These are phyloP conservation scores for Aleurites moluccanus DNA, from an alignment of 441 rosid genomes.

Conservation along the genomic window DNA sequence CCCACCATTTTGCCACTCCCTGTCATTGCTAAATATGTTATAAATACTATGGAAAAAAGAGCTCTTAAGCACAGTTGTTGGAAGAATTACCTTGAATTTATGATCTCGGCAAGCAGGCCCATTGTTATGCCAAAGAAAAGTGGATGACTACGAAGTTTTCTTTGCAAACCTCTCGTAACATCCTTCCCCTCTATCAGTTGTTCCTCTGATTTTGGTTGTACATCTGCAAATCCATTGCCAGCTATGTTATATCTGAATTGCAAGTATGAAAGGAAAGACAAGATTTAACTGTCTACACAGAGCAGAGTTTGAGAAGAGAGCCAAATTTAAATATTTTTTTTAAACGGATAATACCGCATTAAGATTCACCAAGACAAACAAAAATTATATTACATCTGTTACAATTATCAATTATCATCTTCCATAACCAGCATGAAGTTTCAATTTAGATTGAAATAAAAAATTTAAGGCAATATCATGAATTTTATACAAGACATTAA, in stretches of 20 bases:
- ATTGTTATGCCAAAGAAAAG: conserved; percentile 91
- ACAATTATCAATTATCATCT: conserved; percentile 1
- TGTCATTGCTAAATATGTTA: neutral
- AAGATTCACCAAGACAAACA: neutral
- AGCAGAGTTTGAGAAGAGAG: conserved; percentile 2
- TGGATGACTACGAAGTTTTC: conserved; percentile 77
- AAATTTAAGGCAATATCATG: neutral
- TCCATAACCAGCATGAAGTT: neutral
- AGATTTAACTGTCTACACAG: neutral
- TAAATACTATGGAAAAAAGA: neutral
- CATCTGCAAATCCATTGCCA: conserved; percentile 52
- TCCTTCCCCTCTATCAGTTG: conserved; percentile 35
- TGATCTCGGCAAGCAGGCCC: conserved; percentile 97
- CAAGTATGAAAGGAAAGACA: neutral
- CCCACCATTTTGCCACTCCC: neutral
- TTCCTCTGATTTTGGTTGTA: conserved; percentile 40
- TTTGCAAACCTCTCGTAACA: conserved; percentile 43
- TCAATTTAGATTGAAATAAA: neutral
- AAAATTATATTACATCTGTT: neutral
- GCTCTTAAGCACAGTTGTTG: conserved; percentile 18
- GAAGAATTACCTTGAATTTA: conserved; percentile 86
- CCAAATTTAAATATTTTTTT: neutral
- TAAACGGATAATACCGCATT: neutral
- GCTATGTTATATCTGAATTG: conserved; percentile 24
- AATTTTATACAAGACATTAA: neutral